Base-by-base conservation (phyloP, 257 asterid species). In the Solanum gandarillasii region DNA sequence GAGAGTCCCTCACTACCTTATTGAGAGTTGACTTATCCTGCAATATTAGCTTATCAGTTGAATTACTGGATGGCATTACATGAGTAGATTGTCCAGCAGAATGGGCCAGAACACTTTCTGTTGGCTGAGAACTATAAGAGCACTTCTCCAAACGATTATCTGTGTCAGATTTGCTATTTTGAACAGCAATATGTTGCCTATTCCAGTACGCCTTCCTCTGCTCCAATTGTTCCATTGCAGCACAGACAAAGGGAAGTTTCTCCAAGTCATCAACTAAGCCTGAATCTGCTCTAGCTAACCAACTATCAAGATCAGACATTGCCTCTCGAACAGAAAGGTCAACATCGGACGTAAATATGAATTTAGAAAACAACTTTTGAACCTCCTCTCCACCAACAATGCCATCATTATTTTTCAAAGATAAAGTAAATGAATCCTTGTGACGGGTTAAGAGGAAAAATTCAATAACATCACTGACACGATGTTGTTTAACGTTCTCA, bases 271-370 rank as follows among this genome's bases (percentile, higher is more conserved):
- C 99, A 87, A 93, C 98, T 52, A 95, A 92, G 87, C 99, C 98
- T 3, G 99, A 95, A 70, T 97, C 94, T 36, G 96, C 98, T 92
- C 94, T 93, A 83, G 98, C 99, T 89, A 97, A 92, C 99, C 99
- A 97, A 90, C 95, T 90, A 91, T 97, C 98, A 16, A 97, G 93
- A 91, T 95, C 95, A 25, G 96, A 89, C 94, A 95, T 91, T 43
- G 99, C 97, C 88, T 94, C 94, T 90, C 98, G 92, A 76, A 97
- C 94, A 85, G 98, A 94, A 55, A 95, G 90, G 88, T 93, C 95
- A 83, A 95, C 97, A 91, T 97, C 98, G n/a, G 98, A 92, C 76
- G 98, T 95, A 90, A 95, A 91, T 31, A 94, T 94, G 91, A 97
- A 95, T 91, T 95, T 97, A 7, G 98, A 92, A 90, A 95, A 95